Conservation (phyloP, 2,329 filamentous ascomycete genomes). For the Dactylellina parvicollis region DNA sequence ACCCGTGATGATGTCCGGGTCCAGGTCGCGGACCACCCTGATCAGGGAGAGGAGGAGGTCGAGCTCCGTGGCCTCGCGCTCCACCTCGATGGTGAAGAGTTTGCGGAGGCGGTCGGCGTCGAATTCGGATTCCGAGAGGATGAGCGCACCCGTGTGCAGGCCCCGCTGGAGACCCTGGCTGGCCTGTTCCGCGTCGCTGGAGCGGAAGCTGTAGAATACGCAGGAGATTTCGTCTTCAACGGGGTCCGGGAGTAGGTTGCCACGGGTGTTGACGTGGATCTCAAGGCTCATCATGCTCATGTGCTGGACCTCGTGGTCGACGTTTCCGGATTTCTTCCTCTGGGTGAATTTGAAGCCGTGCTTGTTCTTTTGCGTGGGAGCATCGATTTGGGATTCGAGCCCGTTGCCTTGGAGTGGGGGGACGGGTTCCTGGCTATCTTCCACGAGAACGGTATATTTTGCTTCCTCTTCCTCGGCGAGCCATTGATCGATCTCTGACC, state of each 20-base stretch:
- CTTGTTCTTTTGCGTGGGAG: constrained; percentile 81
- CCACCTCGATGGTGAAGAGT: constrained; percentile 72
- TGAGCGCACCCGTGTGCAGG: constrained; percentile 75
- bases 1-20: constrained; percentile 92
- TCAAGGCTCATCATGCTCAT: constrained; percentile 98
- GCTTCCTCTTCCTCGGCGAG: constrained; percentile 63
- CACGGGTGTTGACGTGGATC: constrained; percentile 87
- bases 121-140: constrained; percentile 72
- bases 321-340: constrained; percentile 75
- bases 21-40: constrained; percentile 81
- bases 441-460: constrained; percentile 51
- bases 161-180: constrained; percentile 65
- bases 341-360: constrained; percentile 88
- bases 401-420: constrained; percentile 55
- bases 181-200: constrained; percentile 71
- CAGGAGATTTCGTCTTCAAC: constrained; percentile 88
- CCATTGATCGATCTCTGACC: constrained; percentile 76
- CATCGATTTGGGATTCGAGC: constrained; percentile 83
- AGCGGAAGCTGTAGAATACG: constrained; percentile 89
- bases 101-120: constrained; percentile 71
- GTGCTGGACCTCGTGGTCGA: constrained; percentile 85
- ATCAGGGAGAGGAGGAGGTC: constrained; percentile 87
- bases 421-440: constrained; percentile 27
- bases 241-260: constrained; percentile 82
- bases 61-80: constrained; percentile 80